Evolutionary conservation across 768 basidiomycete genomes (phyloP).

Genomic region (Kondoa subrosea): DNA sequence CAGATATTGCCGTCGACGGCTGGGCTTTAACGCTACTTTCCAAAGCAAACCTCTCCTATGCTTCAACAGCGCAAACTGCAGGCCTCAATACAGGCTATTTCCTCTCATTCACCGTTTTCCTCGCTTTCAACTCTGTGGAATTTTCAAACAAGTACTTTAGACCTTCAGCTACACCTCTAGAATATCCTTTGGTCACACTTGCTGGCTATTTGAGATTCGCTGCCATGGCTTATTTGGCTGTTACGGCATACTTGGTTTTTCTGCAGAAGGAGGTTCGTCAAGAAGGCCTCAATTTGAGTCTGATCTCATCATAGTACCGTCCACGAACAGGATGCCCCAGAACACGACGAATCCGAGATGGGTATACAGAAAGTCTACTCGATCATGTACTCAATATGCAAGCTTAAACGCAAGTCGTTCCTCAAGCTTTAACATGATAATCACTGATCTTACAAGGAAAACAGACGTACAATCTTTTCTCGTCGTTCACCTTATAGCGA

Average conservation of each 20-base stretch:
- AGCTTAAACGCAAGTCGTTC: slow-evolving; percentile 57
- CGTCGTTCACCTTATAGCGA: slow-evolving; percentile 70
- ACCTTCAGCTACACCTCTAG: slow-evolving; percentile 29
- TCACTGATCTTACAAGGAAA: slow-evolving; percentile 1
- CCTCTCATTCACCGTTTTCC: slow-evolving; percentile 80
- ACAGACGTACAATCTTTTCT: slow-evolving; percentile 80
- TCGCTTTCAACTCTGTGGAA: slow-evolving; percentile 85
- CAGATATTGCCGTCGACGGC: slow-evolving; percentile 92
- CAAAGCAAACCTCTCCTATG: slow-evolving; percentile 82
- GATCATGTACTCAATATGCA: slow-evolving; percentile 86
- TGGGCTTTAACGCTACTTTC: slow-evolving; percentile 51
- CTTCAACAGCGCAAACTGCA: slow-evolving; percentile 94
- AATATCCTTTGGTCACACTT: slow-evolving; percentile 40
- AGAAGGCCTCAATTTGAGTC: not conserved
- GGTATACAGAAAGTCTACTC: slow-evolving; percentile 77
- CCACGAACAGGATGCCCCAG: slow-evolving; percentile 49
- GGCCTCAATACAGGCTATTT: slow-evolving; percentile 92
- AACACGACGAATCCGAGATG: slow-evolving; percentile 56
- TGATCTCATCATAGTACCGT: not conserved
- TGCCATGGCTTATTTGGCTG: slow-evolving; percentile 56
- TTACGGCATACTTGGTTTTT: slow-evolving; percentile 74
- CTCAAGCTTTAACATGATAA: not conserved
- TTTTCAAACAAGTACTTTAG: slow-evolving; percentile 49
- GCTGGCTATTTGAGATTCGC: slow-evolving; percentile 73
- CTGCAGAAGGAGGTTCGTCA: slow-evolving; percentile 69